A percentile compares a stretch with the other conserved stretches of the same genome.
Conservation (phyloP, 73 alveolate genomes). For the Paramecium tetraurelia region DNA sequence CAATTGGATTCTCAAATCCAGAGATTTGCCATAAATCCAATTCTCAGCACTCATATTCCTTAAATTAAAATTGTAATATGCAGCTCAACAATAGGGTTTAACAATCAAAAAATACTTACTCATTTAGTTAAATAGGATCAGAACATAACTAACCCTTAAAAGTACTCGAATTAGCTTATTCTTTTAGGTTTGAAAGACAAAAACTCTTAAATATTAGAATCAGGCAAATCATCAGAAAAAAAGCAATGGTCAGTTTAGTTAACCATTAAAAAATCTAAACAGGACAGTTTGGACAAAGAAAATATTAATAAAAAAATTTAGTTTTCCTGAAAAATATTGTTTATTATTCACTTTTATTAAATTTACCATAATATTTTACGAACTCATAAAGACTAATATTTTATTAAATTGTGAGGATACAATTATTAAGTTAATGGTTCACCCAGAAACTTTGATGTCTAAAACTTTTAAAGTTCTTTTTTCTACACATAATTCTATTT, state of each 20-base stretch:
- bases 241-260: not conserved
- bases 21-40: not conserved
- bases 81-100: slow-evolving; percentile 1
- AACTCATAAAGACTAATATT: no score
- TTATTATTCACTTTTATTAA: not conserved
- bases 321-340: not conserved
- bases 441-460: no score
- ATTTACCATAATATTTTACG: no score
- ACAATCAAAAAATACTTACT: not conserved
- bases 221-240: not conserved
- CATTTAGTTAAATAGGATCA: not conserved
- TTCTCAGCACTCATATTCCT: not conserved
- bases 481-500: no score
- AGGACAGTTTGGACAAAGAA: not conserved
- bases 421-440: no score
- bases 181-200: not conserved
- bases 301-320: not conserved
- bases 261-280: not conserved
- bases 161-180: not conserved
- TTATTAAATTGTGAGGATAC: no score
- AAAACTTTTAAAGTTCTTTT: no score
- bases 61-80: not conserved
- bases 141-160: not conserved
- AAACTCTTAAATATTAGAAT: not conserved
- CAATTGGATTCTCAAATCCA: not conserved